Evolutionary conservation across 257 asterid species (phyloP).

Genomic region (Rauvolfia tetraphylla): DNA sequence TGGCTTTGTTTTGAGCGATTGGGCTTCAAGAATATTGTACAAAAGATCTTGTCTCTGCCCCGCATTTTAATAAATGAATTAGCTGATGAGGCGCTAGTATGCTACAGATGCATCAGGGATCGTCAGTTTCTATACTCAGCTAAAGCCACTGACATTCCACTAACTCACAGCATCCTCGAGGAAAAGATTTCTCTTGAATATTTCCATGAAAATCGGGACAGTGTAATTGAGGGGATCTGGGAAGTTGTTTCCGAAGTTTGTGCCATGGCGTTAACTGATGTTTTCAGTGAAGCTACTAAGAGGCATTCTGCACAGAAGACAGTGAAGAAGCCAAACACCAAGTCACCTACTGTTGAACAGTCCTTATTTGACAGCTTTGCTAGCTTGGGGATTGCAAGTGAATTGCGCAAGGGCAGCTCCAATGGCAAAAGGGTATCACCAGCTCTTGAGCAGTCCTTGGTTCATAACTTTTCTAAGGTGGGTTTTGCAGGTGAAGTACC

Average conservation of each 20-base stretch:
- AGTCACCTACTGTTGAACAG: slow-evolving; percentile 10
- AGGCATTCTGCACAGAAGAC: slow-evolving; percentile 16
- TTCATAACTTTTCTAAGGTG: neutral
- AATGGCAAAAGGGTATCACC: neutral
- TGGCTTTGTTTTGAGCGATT: slow-evolving; percentile 59
- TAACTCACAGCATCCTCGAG: slow-evolving; percentile 33
- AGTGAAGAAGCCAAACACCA: neutral
- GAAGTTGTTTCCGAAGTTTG: slow-evolving; percentile 27
- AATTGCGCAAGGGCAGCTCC: neutral
- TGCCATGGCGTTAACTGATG: slow-evolving; percentile 39
- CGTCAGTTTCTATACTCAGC: slow-evolving; percentile 3
- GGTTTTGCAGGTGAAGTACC: slow-evolving; percentile 7
- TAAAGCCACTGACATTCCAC: slow-evolving; percentile 31
- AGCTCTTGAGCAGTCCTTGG: neutral
- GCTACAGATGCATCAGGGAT: slow-evolving; percentile 37
- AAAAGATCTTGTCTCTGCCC: slow-evolving; percentile 33
- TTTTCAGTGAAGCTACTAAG: slow-evolving; percentile 31
- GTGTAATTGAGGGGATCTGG: slow-evolving; percentile 17
- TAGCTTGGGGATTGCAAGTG: slow-evolving; percentile 13
- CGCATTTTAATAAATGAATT: slow-evolving; percentile 27
- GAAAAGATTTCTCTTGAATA: slow-evolving; percentile 28
- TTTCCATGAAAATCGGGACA: slow-evolving; percentile 27
- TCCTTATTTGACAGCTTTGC: slow-evolving; percentile 21
- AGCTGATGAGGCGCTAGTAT: slow-evolving; percentile 54
- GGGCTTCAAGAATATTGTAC: slow-evolving; percentile 25